Evolutionary conservation across 805 yeast genomes (phyloP).

Genomic region (Dipodascus geniculatus): DNA sequence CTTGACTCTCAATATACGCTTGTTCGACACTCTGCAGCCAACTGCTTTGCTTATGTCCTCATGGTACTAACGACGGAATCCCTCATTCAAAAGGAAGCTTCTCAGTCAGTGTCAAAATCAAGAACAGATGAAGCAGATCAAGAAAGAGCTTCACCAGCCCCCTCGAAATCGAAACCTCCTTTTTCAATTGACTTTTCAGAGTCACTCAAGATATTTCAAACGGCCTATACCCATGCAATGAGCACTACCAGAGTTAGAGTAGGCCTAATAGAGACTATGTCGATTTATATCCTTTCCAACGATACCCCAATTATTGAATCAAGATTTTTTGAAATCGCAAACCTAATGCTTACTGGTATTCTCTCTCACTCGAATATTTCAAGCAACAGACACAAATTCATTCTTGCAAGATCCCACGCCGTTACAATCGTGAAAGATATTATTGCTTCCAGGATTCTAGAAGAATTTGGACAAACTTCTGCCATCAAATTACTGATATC

Average conservation of each 20-base stretch:
- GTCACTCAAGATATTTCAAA: conserved; percentile 11
- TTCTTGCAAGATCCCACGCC: conserved; percentile 18
- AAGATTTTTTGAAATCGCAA: conserved; percentile 14
- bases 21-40: conserved; percentile 23
- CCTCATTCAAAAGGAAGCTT: conserved; percentile 8
- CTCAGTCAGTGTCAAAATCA: conserved; percentile 8
- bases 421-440: conserved; percentile 17
- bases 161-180: conserved; percentile 8
- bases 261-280: conserved; percentile 19
- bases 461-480: conserved; percentile 20
- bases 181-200: conserved; percentile 16
- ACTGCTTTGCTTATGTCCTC: conserved; percentile 20
- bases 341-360: conserved; percentile 12
- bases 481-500: conserved; percentile 15
- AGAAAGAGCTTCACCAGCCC: conserved; percentile 6
- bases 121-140: conserved; percentile 10
- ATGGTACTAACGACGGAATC: conserved; percentile 10
- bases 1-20: conserved; percentile 13
- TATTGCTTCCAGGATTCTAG: conserved; percentile 18
- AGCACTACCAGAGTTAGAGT: conserved; percentile 14
- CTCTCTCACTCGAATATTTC: conserved; percentile 11
- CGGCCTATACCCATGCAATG: conserved; percentile 12
- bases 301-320: conserved; percentile 15
- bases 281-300: conserved; percentile 11
- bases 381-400: conserved; percentile 8